Base-by-base conservation (phyloP, 352 stramenopile species). In the Globisporangium middletonii region DNA sequence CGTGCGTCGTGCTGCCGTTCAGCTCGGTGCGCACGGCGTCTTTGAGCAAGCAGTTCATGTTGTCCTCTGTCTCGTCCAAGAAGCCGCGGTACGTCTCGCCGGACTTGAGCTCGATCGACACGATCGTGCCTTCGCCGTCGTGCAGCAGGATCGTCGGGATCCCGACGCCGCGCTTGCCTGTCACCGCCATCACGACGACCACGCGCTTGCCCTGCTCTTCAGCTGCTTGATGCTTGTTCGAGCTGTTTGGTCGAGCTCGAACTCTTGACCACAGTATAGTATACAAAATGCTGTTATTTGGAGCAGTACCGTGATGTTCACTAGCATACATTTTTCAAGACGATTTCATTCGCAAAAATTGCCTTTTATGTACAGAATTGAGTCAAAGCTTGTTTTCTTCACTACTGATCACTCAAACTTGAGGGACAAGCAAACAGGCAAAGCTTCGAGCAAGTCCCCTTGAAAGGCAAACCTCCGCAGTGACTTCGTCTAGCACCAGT, bases 41-140 rank as follows among this genome's bases (percentile, higher is more conserved):
- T 55, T 87, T 93, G 66, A 95, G 75, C 65, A 92, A 68, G 73
- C 85, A 95, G 69, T 95, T 95, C 85, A 95, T 95, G 71, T 92
- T 95, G 72, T 95, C 85, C 64, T 95, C 85, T 9, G 81, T 89
- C 71, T 95, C 85, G 69, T 92, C 81, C 54, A 95, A 66, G 66
- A 84, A 85, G 0, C 85, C 85, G 30, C 85, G 83, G 65, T 93
- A 95, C 54, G 79, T 87, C 68, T 95, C 85, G 38, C 85, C 85
- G 15, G 73, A 87, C 69, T 89, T 89, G 73, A 92, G 79, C 75
- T 95, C 85, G 53, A 95, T 89, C 18, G 85, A 87, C 68, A 95
- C 85, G 72, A 91, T 93, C 55, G 81, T 92, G 49, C 85, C 85
- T 64, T 95, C 85, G 48, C 83, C 85, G 59, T 94, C 83, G 68